These are phyloP conservation scores for Penicillium paxilli DNA, from an alignment of 495 filamentous ascomycete genomes.

Conservation along the genomic window DNA sequence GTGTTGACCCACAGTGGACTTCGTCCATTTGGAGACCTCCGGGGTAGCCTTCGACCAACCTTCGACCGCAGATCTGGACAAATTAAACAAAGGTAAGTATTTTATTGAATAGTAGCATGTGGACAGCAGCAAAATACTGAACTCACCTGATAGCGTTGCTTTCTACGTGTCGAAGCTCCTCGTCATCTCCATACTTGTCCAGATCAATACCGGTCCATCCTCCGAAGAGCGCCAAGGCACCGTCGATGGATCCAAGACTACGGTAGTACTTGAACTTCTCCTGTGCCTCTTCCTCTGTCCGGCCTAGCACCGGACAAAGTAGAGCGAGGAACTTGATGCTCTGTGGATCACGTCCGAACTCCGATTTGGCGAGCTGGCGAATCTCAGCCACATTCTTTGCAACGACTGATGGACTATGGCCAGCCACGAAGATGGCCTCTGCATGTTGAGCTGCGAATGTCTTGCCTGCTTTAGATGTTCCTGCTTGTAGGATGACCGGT, in stretches of 20 bases:
- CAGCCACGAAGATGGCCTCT: slow-evolving; percentile 53
- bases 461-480: slow-evolving; percentile 63
- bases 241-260: slow-evolving; percentile 51
- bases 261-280: slow-evolving; percentile 52
- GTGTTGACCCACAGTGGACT: slow-evolving; percentile 60
- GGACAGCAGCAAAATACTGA: neutral
- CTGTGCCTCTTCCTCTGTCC: slow-evolving; percentile 54
- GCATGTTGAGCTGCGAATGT: slow-evolving; percentile 62
- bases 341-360: slow-evolving; percentile 47
- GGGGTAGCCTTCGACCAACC: slow-evolving; percentile 48
- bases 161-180: slow-evolving; percentile 58
- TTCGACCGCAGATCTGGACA: slow-evolving; percentile 39
- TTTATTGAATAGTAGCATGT: neutral
- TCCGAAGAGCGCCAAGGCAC: slow-evolving; percentile 56
- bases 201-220: slow-evolving; percentile 61
- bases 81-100: neutral
- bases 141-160: slow-evolving; percentile 62
- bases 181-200: slow-evolving; percentile 51
- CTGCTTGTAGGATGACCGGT: slow-evolving; percentile 65
- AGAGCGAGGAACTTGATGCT: slow-evolving; percentile 56
- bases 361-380: slow-evolving; percentile 41
- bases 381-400: slow-evolving; percentile 53
- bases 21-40: slow-evolving; percentile 60
- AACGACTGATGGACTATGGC: slow-evolving; percentile 47
- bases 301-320: slow-evolving; percentile 51